These are phyloP conservation scores for Neofusicoccum kwambonambiense DNA, from an alignment of 2,329 filamentous ascomycete genomes.

Conservation along the genomic window DNA sequence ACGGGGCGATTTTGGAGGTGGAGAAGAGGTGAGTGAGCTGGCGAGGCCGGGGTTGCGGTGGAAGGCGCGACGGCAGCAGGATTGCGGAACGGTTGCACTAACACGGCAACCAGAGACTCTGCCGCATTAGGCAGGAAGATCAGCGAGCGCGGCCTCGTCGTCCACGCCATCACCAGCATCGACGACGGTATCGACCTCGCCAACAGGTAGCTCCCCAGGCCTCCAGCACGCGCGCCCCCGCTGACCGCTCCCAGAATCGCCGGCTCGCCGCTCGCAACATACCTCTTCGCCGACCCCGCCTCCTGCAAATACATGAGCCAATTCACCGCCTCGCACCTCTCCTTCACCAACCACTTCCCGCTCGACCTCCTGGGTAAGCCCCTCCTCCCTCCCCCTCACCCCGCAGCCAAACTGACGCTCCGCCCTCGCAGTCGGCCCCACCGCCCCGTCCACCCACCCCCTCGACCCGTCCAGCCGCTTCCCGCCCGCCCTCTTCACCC, in stretches of 20 bases:
- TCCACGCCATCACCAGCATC: conserved; percentile 51
- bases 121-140: conserved; percentile 35
- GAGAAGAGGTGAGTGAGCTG: neutral
- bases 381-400: conserved; percentile 23
- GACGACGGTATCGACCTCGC: conserved; percentile 56
- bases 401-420: neutral
- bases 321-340: conserved; percentile 51
- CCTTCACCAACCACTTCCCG: conserved; percentile 60
- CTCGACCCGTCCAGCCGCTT: conserved; percentile 39
- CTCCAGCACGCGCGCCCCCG: no score
- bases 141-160: conserved; percentile 42
- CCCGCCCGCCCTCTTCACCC: conserved; percentile 44
- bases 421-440: conserved; percentile 35
- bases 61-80: no score
- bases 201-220: conserved; percentile 20
- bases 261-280: conserved; percentile 46
- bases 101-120: conserved; percentile 11
- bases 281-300: conserved; percentile 51
- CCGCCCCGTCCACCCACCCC: conserved; percentile 33
- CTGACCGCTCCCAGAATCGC: neutral
- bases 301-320: conserved; percentile 61
- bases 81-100: neutral
- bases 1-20: conserved; percentile 3
- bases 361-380: conserved; percentile 48
- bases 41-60: no score